Evolutionary conservation across 129 eudicot genomes (phyloP).

Genomic region (Dittrichia graveolens): DNA sequence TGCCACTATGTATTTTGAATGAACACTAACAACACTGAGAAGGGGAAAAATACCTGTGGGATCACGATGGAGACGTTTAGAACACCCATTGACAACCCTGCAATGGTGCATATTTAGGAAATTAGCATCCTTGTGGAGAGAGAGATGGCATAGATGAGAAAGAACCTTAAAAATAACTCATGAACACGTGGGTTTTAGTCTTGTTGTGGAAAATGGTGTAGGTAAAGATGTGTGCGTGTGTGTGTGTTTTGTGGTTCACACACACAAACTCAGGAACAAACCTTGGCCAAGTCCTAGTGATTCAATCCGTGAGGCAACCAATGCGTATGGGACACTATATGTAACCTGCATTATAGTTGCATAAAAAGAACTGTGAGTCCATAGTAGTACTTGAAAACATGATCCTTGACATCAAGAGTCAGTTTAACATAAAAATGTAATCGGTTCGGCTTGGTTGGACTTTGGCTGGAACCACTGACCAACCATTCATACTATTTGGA

Average conservation of each 20-base stretch:
- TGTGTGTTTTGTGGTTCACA: too few species aligned
- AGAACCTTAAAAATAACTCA: conserved; percentile 4
- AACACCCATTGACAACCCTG: conserved; percentile 99
- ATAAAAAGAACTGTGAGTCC: conserved; percentile 15
- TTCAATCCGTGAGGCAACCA: conserved; percentile 86
- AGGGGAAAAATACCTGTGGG: conserved; percentile 67
- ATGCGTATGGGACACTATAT: conserved; percentile 94
- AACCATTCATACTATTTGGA: too few species aligned
- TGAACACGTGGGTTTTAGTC: not conserved
- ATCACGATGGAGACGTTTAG: conserved; percentile 85
- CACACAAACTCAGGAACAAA: conserved; percentile 10
- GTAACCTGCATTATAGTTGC: conserved; percentile 72
- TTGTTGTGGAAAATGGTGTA: too few species aligned
- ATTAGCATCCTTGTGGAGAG: not conserved
- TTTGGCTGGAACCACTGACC: not conserved
- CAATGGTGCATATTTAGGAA: conserved; percentile 28
- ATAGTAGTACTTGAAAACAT: not conserved
- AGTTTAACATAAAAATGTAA: not conserved
- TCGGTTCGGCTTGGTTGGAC: not conserved
- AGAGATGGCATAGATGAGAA: not conserved
- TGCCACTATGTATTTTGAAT: not conserved
- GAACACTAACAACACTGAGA: not conserved
- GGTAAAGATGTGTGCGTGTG: too few species aligned
- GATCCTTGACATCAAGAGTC: not conserved
- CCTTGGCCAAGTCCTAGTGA: conserved; percentile 98